Base-by-base conservation (phyloP, 768 basidiomycete species). In the Serendipita sp. region DNA sequence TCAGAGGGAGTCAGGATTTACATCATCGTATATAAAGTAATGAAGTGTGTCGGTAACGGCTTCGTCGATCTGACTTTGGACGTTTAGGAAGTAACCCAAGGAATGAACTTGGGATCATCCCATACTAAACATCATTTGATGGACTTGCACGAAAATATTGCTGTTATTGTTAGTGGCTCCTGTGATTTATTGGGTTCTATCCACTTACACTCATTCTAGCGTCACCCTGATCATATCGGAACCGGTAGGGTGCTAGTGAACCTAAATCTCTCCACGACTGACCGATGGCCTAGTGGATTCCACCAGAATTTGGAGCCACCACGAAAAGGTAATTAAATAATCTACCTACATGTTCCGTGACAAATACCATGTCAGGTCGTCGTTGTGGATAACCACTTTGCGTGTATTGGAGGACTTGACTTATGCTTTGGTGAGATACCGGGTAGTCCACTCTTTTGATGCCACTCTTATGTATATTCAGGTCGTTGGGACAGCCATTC, bases 21-120 rank as follows among this genome's bases (percentile, higher is more conserved):
- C 73, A 83, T 98, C 47, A 78, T 92, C 66, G 90, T 97, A 2
- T 97, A 97, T 79, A 98, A 97, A 74, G 94, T 95, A 79, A n/a
- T 32, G 16, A 60, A 7, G 7, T 41, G 7, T 41, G 5, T 13
- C 41, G 5, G 41, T 5, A 41, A 41, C 13, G 7, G 13, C 41
- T 5, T 41, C 13, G 41, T 41, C 7, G 41, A 13, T 7, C 10
- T 52, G 5, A 8, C 8, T 8, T n/a, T 23, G 32, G 18, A 16
- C 48, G 48, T 32, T 18, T 32, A 52, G 48, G 48, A 52, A 52
- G 88, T 98, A 64, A 86, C 88, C 0, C 86, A 89, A 77, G 91
- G 91, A 1, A 95, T 96, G 93, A 76, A 79, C 8, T 86, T 95
- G 85, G 82, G 81, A 65, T 91, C 89, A 0, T 82, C 83, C 69